A percentile compares a stretch with the other conserved stretches of the same genome.
These are phyloP conservation scores for Porphyridium purpureum DNA, from an alignment of 23 red algal species.

Conservation along the genomic window DNA sequence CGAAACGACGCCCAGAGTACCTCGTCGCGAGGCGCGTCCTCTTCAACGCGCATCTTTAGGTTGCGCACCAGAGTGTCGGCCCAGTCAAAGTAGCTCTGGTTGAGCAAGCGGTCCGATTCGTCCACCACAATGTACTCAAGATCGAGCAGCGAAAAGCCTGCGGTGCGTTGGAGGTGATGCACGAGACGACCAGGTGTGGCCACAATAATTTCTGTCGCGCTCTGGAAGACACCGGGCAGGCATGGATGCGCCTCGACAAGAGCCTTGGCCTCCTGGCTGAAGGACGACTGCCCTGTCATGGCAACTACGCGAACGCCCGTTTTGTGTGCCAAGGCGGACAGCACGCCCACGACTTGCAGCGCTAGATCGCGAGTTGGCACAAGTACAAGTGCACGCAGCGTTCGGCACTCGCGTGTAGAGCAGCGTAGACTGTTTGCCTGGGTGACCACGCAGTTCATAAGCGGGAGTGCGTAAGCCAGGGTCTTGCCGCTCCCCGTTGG, in stretches of 20 bases:
- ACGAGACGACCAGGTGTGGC: conserved; percentile 73
- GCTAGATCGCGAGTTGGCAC: conserved; percentile 73
- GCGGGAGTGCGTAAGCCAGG: conserved; percentile 75
- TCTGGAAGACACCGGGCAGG: background rate
- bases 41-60: no score
- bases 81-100: conserved; percentile 45
- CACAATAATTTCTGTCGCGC: conserved; percentile 31
- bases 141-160: conserved; percentile 18
- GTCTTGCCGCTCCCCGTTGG: conserved; percentile 98
- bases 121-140: conserved; percentile 72
- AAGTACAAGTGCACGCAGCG: conserved; percentile 51
- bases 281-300: conserved; percentile 9
- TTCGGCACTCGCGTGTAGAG: no score
- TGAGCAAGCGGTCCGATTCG: conserved; percentile 82
- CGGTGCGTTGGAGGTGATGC: conserved; percentile 27
- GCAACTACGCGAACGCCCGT: conserved; percentile 1
- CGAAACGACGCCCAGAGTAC: no score
- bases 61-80: conserved; percentile 24
- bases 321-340: conserved; percentile 9
- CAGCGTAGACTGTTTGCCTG: background rate
- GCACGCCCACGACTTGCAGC: conserved; percentile 31
- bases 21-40: no score
- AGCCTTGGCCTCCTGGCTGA: conserved; percentile 9
- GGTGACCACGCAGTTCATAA: conserved; percentile 14
- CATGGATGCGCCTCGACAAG: background rate